Percentiles rank a stretch among this genome's conserved stretches.
phyloP scores from a whole-genome alignment of 768 basidiomycete genomes.

The Pisolithus albus region DNA sequence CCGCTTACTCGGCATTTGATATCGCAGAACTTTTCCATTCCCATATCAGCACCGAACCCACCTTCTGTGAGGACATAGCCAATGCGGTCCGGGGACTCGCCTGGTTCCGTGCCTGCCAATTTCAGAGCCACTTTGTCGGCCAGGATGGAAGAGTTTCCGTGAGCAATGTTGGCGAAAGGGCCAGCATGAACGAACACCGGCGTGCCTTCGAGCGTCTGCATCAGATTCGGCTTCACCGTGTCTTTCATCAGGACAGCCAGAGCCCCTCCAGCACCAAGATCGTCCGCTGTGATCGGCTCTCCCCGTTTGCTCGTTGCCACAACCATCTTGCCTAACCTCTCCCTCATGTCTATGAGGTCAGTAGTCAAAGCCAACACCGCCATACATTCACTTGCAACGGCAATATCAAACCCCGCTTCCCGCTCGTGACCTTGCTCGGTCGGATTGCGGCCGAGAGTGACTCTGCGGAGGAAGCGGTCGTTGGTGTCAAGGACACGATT shows the following conservation, averaged over 20 bases:
- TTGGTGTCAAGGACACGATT: slow-evolving; percentile 96
- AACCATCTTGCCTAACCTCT: slow-evolving; percentile 92
- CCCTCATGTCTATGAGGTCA: slow-evolving; percentile 83
- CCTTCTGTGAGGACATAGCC: slow-evolving; percentile 98
- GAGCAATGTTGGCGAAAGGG: slow-evolving; percentile 98
- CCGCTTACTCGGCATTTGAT: slow-evolving; percentile 97
- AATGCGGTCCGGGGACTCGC: slow-evolving; percentile 70
- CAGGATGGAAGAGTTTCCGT: slow-evolving; percentile 96
- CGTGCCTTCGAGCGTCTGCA: slow-evolving; percentile 98
- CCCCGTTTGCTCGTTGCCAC: slow-evolving; percentile 90
- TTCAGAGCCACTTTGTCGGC: slow-evolving; percentile 97
- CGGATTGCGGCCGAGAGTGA: slow-evolving; percentile 83
- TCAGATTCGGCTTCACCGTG: slow-evolving; percentile 97
- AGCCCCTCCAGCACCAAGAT: slow-evolving; percentile 91
- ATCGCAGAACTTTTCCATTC: slow-evolving; percentile 99
- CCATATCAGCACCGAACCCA: slow-evolving; percentile 98
- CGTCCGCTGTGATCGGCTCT: slow-evolving; percentile 91
- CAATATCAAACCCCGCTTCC: slow-evolving; percentile 90
- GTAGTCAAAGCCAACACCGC: slow-evolving; percentile 92
- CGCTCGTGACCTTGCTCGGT: slow-evolving; percentile 89
- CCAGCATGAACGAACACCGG: slow-evolving; percentile 99
- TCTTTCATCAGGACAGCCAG: slow-evolving; percentile 98
- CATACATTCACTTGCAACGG: slow-evolving; percentile 98
- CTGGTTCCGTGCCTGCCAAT: slow-evolving; percentile 90
- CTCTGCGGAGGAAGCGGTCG: slow-evolving; percentile 92